Conservation (phyloP, 1,139 yeast species). For the Pichia sp. region DNA sequence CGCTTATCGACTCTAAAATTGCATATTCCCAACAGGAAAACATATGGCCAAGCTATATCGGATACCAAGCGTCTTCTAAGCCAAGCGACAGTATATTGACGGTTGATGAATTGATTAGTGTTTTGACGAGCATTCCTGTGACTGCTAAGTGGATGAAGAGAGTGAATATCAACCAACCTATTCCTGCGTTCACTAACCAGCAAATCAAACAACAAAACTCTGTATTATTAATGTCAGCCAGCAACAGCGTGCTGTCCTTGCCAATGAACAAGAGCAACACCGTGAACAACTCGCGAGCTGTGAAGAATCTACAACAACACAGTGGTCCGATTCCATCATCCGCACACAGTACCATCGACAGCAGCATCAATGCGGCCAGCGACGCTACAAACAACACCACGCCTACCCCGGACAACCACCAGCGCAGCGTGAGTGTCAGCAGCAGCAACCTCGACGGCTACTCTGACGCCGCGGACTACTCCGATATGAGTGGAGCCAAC, state of each 20-base stretch:
- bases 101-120: constrained; percentile 3
- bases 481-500: not conserved
- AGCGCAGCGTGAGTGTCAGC: not conserved
- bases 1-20: constrained; percentile 13
- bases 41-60: constrained; percentile 17
- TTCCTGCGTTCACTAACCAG: constrained; percentile 16
- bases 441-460: not conserved
- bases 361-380: not conserved
- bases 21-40: constrained; percentile 11
- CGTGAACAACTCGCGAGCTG: not conserved
- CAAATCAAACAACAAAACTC: constrained; percentile 20
- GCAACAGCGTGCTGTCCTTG: constrained; percentile 13
- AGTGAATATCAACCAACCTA: constrained; percentile 11
- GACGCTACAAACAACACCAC: not conserved
- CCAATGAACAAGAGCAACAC: constrained; percentile 1
- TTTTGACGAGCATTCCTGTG: constrained; percentile 1
- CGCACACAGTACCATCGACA: not conserved
- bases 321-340: not conserved
- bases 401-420: not conserved
- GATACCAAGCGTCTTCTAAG: constrained; percentile 8
- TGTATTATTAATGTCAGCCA: constrained; percentile 13
- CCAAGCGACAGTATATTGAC: constrained; percentile 10
- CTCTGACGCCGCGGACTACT: not conserved
- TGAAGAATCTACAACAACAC: not conserved
- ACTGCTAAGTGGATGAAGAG: constrained; percentile 15